Base-by-base conservation (phyloP, 73 alveolate species). In the Durusdinium trenchii region DNA sequence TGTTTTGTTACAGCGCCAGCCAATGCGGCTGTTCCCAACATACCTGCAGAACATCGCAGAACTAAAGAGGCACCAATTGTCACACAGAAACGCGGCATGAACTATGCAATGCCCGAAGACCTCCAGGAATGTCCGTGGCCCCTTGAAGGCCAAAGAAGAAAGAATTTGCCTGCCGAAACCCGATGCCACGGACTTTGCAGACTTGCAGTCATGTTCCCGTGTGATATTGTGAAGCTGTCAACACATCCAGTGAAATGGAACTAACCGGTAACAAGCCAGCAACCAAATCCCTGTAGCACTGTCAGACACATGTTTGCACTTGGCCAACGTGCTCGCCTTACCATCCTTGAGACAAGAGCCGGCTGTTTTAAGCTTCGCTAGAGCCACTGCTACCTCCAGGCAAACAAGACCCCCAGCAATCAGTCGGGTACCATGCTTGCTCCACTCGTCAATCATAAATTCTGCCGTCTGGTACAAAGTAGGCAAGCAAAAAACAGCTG, bases 71-170 rank as follows among this genome's bases (percentile, higher is more conserved):
- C 69, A 57, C 23, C 69, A 57, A 57, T 23, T 16, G 69, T 57
- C 69, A n/a, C n/a, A n/a, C n/a, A n/a, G n/a, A n/a, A n/a, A n/a
- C n/a, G n/a, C n/a, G n/a, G n/a, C n/a, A n/a, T n/a, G n/a, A n/a
- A n/a, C n/a, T n/a, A n/a, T n/a, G n/a, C n/a, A n/a, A n/a, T n/a
- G n/a, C 64, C 64, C 9, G 64, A 9, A 54, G n/a, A 87, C 97
- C 97, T 69, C 87, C 89, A 42, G 97, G 97, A 36, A 90, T 90
- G 97, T 90, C 97, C 40, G 97, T 75, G 54, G 97, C 97, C 36
- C 97, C 87, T 40, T 90, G 84, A 43, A 90, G 87, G 73, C 97
- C 97, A 52, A 90, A 90, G 64, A 90, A 90, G 97, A 90, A 90
- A 43, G 89, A 67, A 76, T 90, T 90, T n/a, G 97, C 97, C 91